These are phyloP conservation scores for Trypanosoma brucei DNA, from an alignment of 208 protist genomes.

Conservation along the genomic window DNA sequence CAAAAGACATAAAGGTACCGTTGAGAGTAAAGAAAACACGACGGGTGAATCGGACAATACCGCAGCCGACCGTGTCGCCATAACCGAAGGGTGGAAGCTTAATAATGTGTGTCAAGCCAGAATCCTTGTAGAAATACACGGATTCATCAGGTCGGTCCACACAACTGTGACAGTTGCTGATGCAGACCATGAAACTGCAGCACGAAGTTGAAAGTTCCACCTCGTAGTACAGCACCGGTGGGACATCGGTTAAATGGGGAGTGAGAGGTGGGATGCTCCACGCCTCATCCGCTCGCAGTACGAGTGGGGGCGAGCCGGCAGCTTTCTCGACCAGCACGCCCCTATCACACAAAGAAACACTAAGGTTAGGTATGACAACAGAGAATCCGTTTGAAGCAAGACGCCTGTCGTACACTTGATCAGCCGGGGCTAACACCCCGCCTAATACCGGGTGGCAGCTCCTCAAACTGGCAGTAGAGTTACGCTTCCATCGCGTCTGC, in stretches of 20 bases:
- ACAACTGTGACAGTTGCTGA: conserved; percentile 7
- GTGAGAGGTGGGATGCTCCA: conserved; percentile 66
- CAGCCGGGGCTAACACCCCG: conserved; percentile 55
- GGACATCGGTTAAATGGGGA: conserved; percentile 62
- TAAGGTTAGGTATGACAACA: conserved; percentile 60
- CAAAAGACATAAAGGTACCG: conserved; percentile 68
- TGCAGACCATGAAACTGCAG: conserved; percentile 13
- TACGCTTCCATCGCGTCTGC: conserved; percentile 32
- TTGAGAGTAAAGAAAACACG: conserved; percentile 86
- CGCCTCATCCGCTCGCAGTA: conserved; percentile 79
- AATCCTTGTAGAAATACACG: conserved; percentile 61
- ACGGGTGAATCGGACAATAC: conserved; percentile 60
- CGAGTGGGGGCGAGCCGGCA: conserved; percentile 21
- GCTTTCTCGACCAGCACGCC: conserved; percentile 72
- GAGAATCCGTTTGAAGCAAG: conserved; percentile 83
- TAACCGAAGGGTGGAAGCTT: conserved; percentile 55
- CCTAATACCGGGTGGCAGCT: conserved; percentile 36
- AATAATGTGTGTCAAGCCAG: conserved; percentile 44
- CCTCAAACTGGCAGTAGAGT: conserved; percentile 9
- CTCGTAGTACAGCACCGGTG: conserved; percentile 85
- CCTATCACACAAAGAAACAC: conserved; percentile 51
- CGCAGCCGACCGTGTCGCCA: conserved; percentile 81
- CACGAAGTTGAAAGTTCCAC: conserved; percentile 50
- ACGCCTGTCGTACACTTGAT: conserved; percentile 62
- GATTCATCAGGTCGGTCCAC: conserved; percentile 21